Evolutionary conservation across 495 filamentous ascomycete species (phyloP).

Genomic region (Neurospora terricola): DNA sequence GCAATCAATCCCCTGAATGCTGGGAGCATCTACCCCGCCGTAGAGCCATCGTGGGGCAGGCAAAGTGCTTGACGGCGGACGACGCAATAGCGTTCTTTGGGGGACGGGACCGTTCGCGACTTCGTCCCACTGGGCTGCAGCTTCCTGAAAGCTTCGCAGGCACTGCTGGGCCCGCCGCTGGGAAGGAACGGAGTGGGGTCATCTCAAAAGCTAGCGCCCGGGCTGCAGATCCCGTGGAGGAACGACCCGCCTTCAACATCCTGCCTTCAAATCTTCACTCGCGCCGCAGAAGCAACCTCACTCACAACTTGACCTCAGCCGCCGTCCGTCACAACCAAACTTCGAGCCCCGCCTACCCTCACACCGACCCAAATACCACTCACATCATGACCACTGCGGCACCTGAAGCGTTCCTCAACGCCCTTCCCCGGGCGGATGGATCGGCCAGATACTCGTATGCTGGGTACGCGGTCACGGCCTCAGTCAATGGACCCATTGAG

Average conservation of each 20-base stretch:
- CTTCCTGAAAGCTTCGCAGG: background rate
- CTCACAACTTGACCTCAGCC: background rate
- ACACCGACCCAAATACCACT: background rate
- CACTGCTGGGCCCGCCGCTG: background rate
- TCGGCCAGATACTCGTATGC: conserved; percentile 74
- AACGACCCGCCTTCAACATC: background rate
- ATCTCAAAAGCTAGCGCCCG: background rate
- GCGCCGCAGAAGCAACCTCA: background rate
- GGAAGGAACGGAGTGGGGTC: background rate
- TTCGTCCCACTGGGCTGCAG: background rate
- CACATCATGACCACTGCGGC: conserved; percentile 34
- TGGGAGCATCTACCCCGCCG: background rate
- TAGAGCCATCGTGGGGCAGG: background rate
- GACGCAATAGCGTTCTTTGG: background rate
- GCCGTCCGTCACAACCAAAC: background rate
- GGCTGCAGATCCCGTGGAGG: background rate
- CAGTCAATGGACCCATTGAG: conserved; percentile 90
- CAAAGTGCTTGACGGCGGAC: background rate
- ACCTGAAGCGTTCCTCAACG: conserved; percentile 40
- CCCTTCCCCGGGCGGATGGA: conserved; percentile 70
- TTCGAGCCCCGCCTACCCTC: background rate
- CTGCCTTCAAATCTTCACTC: conserved; percentile 3
- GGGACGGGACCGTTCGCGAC: background rate
- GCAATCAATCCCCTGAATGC: background rate
- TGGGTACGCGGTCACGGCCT: conserved; percentile 71